Percentiles rank a stretch among this genome's conserved stretches.
Evolutionary conservation across 805 yeast genomes (phyloP).

Genomic region (Ogataea corticis): DNA sequence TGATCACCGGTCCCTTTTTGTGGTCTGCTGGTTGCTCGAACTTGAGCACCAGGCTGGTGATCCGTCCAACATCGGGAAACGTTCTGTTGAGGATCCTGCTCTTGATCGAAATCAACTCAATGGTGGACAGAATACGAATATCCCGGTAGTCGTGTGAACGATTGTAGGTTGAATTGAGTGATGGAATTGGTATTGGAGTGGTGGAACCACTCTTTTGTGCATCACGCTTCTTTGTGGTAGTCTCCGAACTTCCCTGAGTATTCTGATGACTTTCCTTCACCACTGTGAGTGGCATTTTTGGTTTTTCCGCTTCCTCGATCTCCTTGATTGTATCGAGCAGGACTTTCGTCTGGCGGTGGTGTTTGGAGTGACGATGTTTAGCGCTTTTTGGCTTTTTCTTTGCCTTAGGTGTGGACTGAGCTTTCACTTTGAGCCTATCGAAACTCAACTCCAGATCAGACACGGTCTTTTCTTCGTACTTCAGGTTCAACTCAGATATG

Average conservation of each 20-base stretch:
- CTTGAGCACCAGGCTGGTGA: conserved; percentile 18
- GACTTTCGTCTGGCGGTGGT: not conserved
- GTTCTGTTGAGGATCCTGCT: conserved; percentile 13
- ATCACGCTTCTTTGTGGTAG: not conserved
- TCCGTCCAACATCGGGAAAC: conserved; percentile 22
- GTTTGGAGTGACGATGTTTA: conserved; percentile 3
- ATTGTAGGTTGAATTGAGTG: conserved; percentile 13
- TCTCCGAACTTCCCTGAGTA: not conserved
- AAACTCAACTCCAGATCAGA: not conserved
- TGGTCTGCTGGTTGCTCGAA: conserved; percentile 20
- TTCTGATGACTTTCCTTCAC: not conserved
- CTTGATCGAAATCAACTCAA: conserved; percentile 23
- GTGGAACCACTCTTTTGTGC: not conserved
- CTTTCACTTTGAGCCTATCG: not conserved
- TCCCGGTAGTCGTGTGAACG: conserved; percentile 17
- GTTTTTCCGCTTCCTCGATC: not conserved
- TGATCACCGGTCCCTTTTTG: conserved; percentile 5
- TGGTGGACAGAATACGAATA: conserved; percentile 12
- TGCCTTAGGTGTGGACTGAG: conserved; percentile 5
- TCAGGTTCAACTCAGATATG: conserved; percentile 23
- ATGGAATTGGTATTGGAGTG: conserved; percentile 14
- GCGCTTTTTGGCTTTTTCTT: not conserved
- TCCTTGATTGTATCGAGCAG: conserved; percentile 12
- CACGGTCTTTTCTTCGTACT: conserved; percentile 1
- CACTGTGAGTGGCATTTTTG: not conserved